Conservation (phyloP, 2,329 filamentous ascomycete genomes). For the Scedosporium boydii region DNA sequence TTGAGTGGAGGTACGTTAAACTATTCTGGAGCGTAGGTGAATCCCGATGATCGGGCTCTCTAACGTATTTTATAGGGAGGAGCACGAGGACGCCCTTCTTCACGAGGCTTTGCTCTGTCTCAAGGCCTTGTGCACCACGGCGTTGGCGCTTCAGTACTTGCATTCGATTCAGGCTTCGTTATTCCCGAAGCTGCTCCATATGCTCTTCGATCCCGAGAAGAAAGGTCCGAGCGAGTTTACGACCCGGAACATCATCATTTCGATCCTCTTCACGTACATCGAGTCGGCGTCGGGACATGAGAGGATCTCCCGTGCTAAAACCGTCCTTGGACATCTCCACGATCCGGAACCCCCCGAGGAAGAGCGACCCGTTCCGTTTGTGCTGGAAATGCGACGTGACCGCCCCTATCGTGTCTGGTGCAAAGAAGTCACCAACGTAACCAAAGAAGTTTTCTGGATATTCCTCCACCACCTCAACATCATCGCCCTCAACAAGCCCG, state of each 20-base stretch:
- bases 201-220: constrained; percentile 96
- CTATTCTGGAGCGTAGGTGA: constrained; percentile 9
- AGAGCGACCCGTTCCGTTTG: constrained; percentile 71
- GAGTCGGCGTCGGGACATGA: constrained; percentile 54
- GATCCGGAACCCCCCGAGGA: constrained; percentile 71
- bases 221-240: constrained; percentile 96
- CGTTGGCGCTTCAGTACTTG: constrained; percentile 72
- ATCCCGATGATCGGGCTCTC: not conserved
- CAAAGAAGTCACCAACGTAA: constrained; percentile 84
- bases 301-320: constrained; percentile 57
- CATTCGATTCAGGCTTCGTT: constrained; percentile 69
- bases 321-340: constrained; percentile 69
- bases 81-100: constrained; percentile 86
- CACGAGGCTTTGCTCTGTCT: constrained; percentile 89
- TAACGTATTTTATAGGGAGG: constrained; percentile 51
- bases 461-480: constrained; percentile 93
- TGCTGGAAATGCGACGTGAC: constrained; percentile 77
- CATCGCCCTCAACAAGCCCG: constrained; percentile 48
- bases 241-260: constrained; percentile 82
- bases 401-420: constrained; percentile 90
- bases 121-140: constrained; percentile 90
- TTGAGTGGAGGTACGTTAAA: constrained; percentile 74
- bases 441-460: constrained; percentile 99
- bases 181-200: constrained; percentile 75
- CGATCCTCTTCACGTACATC: constrained; percentile 81